A percentile compares a stretch with the other conserved stretches of the same genome.
Evolutionary conservation across 1,284 basidiomycete species (phyloP).

Genomic region (Trametes versicolor): DNA sequence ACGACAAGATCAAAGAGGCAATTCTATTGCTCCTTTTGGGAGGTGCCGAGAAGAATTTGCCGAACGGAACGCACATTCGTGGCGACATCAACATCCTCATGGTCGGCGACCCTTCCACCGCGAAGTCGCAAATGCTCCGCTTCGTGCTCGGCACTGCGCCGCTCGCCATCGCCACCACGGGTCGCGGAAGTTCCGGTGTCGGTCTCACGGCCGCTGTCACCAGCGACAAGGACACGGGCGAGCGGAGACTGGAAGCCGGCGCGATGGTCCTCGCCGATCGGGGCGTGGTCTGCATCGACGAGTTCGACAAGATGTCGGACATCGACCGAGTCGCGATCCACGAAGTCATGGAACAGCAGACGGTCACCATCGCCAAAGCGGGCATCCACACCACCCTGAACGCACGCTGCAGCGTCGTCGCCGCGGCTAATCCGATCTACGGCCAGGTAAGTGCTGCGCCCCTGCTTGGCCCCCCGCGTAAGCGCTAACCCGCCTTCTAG

Average conservation of each 20-base stretch:
- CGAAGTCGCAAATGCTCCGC: conserved; percentile 96
- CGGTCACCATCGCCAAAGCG: conserved; percentile 99
- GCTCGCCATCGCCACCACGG: conserved; percentile 97
- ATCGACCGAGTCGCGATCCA: conserved; percentile 99
- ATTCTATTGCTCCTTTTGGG: conserved; percentile 93
- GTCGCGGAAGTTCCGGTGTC: conserved; percentile 96
- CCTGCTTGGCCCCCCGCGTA: background rate
- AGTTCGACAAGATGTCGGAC: conserved; percentile 99
- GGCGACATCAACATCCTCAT: conserved; percentile 99
- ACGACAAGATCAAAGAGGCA: conserved; percentile 96
- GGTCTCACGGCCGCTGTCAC: conserved; percentile 99
- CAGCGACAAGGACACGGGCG: conserved; percentile 97
- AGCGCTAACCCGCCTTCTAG: conserved; percentile 51
- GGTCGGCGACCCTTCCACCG: conserved; percentile 99
- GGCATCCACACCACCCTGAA: conserved; percentile 99
- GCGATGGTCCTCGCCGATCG: conserved; percentile 99
- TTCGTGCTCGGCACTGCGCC: conserved; percentile 98
- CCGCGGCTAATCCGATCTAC: conserved; percentile 99
- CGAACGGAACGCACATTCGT: conserved; percentile 98
- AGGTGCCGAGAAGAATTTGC: conserved; percentile 97
- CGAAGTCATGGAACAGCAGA: conserved; percentile 99
- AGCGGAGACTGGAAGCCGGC: conserved; percentile 95
- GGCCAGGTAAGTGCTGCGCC: conserved; percentile 76
- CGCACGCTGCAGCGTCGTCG: conserved; percentile 97
- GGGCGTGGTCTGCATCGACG: conserved; percentile 99